Base-by-base conservation (phyloP, 1,139 yeast species). In the Hemisphaericaspora lyxosophila region DNA sequence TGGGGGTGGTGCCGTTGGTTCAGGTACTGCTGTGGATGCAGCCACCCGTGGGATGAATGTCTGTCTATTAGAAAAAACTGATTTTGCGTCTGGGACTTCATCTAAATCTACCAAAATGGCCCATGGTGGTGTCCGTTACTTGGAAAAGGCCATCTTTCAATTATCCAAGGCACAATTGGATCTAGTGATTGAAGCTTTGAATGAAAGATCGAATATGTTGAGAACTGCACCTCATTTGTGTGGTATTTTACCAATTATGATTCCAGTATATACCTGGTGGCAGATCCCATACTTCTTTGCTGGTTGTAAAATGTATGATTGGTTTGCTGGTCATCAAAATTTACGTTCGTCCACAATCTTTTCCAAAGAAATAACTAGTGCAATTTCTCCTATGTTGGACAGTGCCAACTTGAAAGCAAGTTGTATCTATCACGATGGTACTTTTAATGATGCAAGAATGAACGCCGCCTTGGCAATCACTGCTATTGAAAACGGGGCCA, bases 101-200 rank as follows among this genome's bases (percentile, higher is more conserved):
- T 88, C 96, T 23, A 84, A 90, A 55, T 85, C 95, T n/a, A 90
- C 97, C 39, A 90, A 90, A 67, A 86, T 90, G 82, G 96, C 96
- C 32, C 97, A 90, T 59, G 97, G 97, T 48, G 97, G 97, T 57
- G 97, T 90, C 37, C 75, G 97, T 55, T 90, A 90, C 64, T 76
- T 90, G 57, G 97, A 90, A 63, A 90, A 90, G 69, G 97, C 97
- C 26, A 81, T 90, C 53, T 87, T 88, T 79, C 86, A 82, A 62
- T 74, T 90, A 43, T 89, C 95, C 44, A 88, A 87, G 64, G 94
- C 85, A 46, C 97, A 90, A 70, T 76, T 88, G 63, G 89, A 87
- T 64, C 75, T 90, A 54, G 97, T 90, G 46, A 85, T 88, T 54
- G 97, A 90, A 67, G 97, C 97, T 16, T 75, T 90, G 44, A 85